These are phyloP conservation scores for Micractinium sp. DNA, from an alignment of 139 green algal species.

Conservation along the genomic window DNA sequence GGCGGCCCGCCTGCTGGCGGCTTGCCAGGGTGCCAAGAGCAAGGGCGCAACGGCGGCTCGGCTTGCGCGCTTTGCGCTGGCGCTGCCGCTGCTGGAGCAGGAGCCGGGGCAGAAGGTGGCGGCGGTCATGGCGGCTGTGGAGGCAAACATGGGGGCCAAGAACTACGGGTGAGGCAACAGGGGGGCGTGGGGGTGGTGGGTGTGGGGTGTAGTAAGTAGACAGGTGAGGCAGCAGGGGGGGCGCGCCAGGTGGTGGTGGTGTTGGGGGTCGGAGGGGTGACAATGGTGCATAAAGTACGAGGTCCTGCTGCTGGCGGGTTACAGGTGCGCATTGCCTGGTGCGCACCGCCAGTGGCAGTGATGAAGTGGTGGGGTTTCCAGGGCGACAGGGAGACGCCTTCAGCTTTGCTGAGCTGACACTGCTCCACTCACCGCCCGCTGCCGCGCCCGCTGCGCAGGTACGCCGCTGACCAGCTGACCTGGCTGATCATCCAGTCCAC, in stretches of 20 bases:
- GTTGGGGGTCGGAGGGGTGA: too few relatives aligned
- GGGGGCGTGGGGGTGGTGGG: not conserved
- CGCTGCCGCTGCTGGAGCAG: constrained; percentile 20
- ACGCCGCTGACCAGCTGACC: constrained; percentile 40
- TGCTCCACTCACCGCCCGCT: not conserved
- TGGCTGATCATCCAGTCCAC: constrained; percentile 43
- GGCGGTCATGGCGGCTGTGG: constrained; percentile 31
- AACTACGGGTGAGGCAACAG: constrained; percentile 32
- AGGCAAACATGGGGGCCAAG: constrained; percentile 37
- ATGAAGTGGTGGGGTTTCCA: too few relatives aligned
- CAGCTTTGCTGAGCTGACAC: not conserved
- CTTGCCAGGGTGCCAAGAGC: not conserved
- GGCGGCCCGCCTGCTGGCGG: constrained; percentile 37
- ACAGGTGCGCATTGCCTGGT: not conserved
- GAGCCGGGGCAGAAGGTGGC: not conserved
- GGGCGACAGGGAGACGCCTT: too few relatives aligned
- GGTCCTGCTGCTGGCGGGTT: not conserved
- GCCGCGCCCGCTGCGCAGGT: constrained; percentile 8
- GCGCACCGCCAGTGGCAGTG: too few relatives aligned
- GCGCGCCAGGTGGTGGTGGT: too few relatives aligned
- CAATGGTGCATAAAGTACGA: too few relatives aligned
- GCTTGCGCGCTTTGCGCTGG: constrained; percentile 35
- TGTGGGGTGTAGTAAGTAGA: not conserved
- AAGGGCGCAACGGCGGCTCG: not conserved
- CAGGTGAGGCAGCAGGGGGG: too few relatives aligned